A percentile compares a stretch with the other conserved stretches of the same genome.
These are phyloP conservation scores for Neofusicoccum sp. DNA, from an alignment of 2,329 filamentous ascomycete species.

Conservation along the genomic window DNA sequence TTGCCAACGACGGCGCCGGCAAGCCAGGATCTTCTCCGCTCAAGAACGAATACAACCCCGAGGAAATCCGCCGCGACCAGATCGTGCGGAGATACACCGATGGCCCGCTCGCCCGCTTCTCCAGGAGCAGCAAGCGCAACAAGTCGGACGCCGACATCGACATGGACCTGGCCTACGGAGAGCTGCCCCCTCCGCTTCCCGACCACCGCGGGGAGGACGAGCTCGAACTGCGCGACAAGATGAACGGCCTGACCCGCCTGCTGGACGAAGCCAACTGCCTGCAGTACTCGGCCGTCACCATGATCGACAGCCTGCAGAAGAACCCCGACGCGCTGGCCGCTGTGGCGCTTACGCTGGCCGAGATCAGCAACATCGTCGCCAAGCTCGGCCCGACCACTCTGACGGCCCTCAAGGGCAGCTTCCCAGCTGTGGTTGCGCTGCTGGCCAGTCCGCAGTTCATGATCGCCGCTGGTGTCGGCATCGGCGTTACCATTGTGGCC, in stretches of 20 bases:
- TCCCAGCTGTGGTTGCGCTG: constrained; percentile 83
- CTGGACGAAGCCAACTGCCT: constrained; percentile 87
- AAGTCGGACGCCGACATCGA: constrained; percentile 64
- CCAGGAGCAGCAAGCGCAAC: constrained; percentile 31
- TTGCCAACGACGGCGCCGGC: constrained; percentile 39
- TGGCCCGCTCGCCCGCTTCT: constrained; percentile 23
- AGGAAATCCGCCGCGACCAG: constrained; percentile 37
- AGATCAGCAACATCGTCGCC: constrained; percentile 78
- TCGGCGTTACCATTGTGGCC: constrained; percentile 93
- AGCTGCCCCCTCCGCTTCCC: constrained; percentile 70
- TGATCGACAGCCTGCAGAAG: constrained; percentile 77
- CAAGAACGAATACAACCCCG: constrained; percentile 28
- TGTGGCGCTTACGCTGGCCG: constrained; percentile 87
- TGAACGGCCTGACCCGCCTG: constrained; percentile 73
- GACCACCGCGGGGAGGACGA: constrained; percentile 46
- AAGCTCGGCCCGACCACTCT: constrained; percentile 87
- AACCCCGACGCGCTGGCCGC: constrained; percentile 92
- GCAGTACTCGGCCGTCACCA: constrained; percentile 79
- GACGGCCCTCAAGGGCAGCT: constrained; percentile 72
- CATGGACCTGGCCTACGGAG: constrained; percentile 90
- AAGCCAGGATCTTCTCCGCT: constrained; percentile 24
- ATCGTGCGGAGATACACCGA: constrained; percentile 49
- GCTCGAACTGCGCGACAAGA: constrained; percentile 65
- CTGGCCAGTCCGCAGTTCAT: constrained; percentile 91
- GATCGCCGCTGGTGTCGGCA: constrained; percentile 84